phyloP scores from a whole-genome alignment of 306 rosid genomes.

The Acmispon strigosus region DNA sequence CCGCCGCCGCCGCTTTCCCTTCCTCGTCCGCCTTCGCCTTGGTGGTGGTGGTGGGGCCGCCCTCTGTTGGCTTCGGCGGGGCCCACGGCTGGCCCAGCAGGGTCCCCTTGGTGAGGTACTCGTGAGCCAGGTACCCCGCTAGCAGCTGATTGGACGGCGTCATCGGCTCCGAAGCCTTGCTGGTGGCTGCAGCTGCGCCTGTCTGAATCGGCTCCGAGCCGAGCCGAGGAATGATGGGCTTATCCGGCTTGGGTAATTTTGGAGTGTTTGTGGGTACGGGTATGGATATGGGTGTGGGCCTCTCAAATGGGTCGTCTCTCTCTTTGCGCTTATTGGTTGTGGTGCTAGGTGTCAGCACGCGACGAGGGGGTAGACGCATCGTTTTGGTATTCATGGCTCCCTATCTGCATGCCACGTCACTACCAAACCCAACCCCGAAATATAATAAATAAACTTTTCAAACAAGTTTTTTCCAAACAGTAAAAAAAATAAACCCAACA shows the following conservation, averaged over 20 bases:
- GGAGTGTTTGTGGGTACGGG: conserved; percentile 21
- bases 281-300: conserved; percentile 41
- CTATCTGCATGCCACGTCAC: conserved; percentile 73
- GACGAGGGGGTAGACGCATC: conserved; percentile 97
- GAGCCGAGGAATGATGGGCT: neutral
- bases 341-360: conserved; percentile 44
- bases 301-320: conserved; percentile 36
- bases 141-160: conserved; percentile 41
- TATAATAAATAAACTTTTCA: neutral
- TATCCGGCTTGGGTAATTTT: conserved; percentile 36
- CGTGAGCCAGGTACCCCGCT: conserved; percentile 89
- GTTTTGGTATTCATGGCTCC: conserved; percentile 82
- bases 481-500: neutral
- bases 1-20: conserved; percentile 6
- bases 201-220: conserved; percentile 5
- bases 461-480: neutral
- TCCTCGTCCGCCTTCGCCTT: neutral
- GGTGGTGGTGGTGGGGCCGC: no score
- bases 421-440: conserved; percentile 4
- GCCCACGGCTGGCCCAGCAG: conserved; percentile 64
- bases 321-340: conserved; percentile 57
- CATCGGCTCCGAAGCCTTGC: neutral
- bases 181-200: neutral
- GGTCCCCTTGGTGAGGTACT: conserved; percentile 68
- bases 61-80: conserved; percentile 28